Base-by-base conservation (phyloP, 73 alveolate genomes). In the Paramecium sexaurelia region DNA sequence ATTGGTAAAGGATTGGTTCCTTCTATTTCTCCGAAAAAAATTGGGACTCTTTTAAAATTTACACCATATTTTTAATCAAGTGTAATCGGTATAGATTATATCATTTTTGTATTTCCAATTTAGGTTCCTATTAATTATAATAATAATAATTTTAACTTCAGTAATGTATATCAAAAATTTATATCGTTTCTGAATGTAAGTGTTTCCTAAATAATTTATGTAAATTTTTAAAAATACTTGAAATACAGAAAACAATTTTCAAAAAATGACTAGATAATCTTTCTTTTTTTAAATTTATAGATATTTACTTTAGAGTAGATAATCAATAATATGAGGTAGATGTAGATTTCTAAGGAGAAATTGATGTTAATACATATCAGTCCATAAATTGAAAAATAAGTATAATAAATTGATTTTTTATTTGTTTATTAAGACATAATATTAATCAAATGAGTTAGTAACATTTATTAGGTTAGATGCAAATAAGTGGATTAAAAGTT, bases 1-100 rank as follows among this genome's bases (percentile, higher is more conserved):
- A 71, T 71, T 35, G 55, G 57, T n/a, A 71, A 10, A 13, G 86
- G 86, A 71, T 71, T 71, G 36, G 86, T 71, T 35, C 86, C 86
- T 9, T 71, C 86, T 61, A 71, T 71, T 71, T 71, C 86, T 13
- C 66, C 61, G 2, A 35, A 71, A 15, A 71, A 17, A 32, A 37
- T 37, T 35, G 86, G 56, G 7, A 71, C 37, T 71, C 86, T 71
- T n/a, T 71, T 71, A 37, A 71, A 71, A 37, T 71, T 71, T 7
- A 37, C 56, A 27, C 86, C 86, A 37, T 35, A 71, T 3, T 33
- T 32, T 11, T 71, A 37, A 71, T 71, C 86, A 71, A 71, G 86
- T 13, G 86, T 71, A 33, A 35, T 36, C 7, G 86, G 86, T 11
- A 71, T 40, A 35, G 55, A 71, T 71, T 71, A 71, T 32, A 71